A percentile compares a stretch with the other conserved stretches of the same genome.
phyloP scores from a whole-genome alignment of 805 yeast species.

The Kazachstania psychrophila region DNA sequence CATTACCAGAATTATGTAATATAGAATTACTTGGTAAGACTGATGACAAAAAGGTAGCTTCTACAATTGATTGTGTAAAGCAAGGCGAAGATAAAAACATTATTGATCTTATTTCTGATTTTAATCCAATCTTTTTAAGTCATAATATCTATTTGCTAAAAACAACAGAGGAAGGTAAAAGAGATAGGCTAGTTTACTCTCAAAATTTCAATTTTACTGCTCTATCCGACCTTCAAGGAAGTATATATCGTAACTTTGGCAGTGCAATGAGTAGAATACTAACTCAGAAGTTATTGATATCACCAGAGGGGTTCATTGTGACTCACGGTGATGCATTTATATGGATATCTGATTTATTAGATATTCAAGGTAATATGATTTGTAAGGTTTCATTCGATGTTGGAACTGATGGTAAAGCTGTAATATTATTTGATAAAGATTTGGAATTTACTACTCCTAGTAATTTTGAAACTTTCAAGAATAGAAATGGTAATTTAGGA shows the following conservation, averaged over 20 bases:
- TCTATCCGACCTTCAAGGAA: not conserved
- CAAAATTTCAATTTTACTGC: not conserved
- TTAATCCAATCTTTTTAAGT: slow-evolving; percentile 22
- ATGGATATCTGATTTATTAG: slow-evolving; percentile 19
- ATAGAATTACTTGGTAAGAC: slow-evolving; percentile 23
- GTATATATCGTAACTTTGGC: slow-evolving; percentile 11
- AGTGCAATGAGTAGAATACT: slow-evolving; percentile 18
- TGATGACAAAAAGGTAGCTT: slow-evolving; percentile 18
- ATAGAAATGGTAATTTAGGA: no score
- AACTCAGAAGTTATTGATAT: slow-evolving; percentile 9
- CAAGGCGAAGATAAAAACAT: slow-evolving; percentile 1
- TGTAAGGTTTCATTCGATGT: slow-evolving; percentile 3
- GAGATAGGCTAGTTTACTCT: slow-evolving; percentile 4
- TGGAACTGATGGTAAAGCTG: not conserved
- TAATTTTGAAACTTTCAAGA: not conserved
- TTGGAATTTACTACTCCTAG: not conserved
- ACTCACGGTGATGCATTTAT: slow-evolving; percentile 24
- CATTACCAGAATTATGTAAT: slow-evolving; percentile 42
- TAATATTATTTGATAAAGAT: not conserved
- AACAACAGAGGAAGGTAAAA: slow-evolving; percentile 4
- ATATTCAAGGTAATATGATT: not conserved
- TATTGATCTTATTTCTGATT: slow-evolving; percentile 13
- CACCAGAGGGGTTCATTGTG: slow-evolving; percentile 14
- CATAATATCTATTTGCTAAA: slow-evolving; percentile 19
- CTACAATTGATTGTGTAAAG: slow-evolving; percentile 12